Evolutionary conservation across 306 rosid genomes (phyloP).

Genomic region (Cucumis cinereus): DNA sequence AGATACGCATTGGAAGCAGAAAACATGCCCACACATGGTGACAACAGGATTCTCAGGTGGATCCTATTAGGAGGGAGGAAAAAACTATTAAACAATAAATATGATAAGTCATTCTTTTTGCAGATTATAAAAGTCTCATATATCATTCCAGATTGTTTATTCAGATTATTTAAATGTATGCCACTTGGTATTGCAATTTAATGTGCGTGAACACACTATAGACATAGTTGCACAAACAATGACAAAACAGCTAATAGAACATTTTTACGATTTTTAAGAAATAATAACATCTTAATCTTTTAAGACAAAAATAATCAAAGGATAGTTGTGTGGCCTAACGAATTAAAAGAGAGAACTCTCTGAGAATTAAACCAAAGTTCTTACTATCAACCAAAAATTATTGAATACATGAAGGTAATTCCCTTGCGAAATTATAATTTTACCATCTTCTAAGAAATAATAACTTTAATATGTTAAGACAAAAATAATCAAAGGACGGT

Average conservation of each 20-base stretch:
- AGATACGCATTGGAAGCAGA: constrained; percentile 84
- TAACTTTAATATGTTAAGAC: no score
- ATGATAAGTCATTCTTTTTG: constrained; percentile 4
- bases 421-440: no score
- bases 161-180: neutral
- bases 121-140: neutral
- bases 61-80: constrained; percentile 37
- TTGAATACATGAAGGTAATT: neutral
- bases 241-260: neutral
- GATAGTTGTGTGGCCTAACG: neutral
- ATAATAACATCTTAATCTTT: neutral
- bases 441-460: no score
- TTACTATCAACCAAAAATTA: neutral
- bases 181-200: neutral
- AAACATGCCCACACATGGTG: constrained; percentile 87
- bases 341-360: neutral
- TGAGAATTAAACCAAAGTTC: neutral
- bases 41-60: constrained; percentile 77
- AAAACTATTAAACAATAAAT: constrained; percentile 15
- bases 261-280: neutral
- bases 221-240: neutral
- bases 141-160: neutral
- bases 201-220: neutral
- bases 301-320: neutral
- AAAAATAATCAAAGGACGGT: no score